Evolutionary conservation across 2,329 filamentous ascomycete species (phyloP), one percentile per base, ranked within the genome.

Genomic region (Diaporthe vaccinii): DNA sequence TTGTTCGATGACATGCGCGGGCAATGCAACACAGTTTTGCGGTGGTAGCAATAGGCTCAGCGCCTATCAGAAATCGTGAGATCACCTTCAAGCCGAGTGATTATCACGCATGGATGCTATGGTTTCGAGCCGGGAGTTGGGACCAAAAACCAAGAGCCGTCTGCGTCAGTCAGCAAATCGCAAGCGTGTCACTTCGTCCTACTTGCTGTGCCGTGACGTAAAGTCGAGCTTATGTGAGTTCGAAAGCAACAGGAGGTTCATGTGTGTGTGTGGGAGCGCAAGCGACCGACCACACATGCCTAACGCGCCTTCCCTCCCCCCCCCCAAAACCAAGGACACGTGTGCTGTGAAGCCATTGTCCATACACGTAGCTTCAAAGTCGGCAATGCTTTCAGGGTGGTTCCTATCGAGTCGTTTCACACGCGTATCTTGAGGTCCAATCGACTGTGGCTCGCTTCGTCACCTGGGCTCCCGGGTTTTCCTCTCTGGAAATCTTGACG

Each of bases 1-100:
- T 34, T 87, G 86, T 78, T 78, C 74, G 7, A 86, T 87, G 84
- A 76, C 81, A 25, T 88, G 86, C 78, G 80, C 80, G 2, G 86
- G 86, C 1, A 83, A 82, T 69, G 77, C 74, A 17, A 61, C 71
- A 1, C 80, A 86, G 79, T 84, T 81, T 73, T 88, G 86, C 73
- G 86, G 86, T 28, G 84, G 81, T 9, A 80, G 82, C 3, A 83
- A 83, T 74, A 79, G 85, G 74, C 75, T 88, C 77, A 81, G 80
- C 74, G 80, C 79, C 39, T 80, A 79, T 31, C 20, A 55, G 28
- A 73, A 73, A 28, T 69, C 49, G 22, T 69, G 49, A 68, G 31
- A 20, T 22, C 10, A 3, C 6, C n/a, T 12, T 28, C 20, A 15
- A n/a, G 46, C 12, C 49, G 15, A 53, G 20, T 36, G 22, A 36